Conservation (phyloP, 768 basidiomycete species). For the Chalciporus pseudorubinellus region DNA sequence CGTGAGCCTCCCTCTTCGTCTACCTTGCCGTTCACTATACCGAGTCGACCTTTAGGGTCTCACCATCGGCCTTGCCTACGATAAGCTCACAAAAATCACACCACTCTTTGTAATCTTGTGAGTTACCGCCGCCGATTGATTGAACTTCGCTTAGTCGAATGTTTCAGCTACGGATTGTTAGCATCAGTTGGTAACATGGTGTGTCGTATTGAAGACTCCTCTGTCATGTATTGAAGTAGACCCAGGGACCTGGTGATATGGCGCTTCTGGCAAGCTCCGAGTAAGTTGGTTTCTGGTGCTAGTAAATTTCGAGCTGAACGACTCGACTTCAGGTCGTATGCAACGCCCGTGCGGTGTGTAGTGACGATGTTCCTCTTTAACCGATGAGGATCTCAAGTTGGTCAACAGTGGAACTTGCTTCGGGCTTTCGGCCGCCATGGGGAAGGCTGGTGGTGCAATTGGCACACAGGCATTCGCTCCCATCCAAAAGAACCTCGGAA, state of each 20-base stretch:
- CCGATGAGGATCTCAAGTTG: not conserved
- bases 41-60: constrained; percentile 35
- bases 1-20: constrained; percentile 30
- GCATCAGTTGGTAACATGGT: constrained; percentile 70
- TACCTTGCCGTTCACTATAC: not conserved
- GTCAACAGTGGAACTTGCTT: constrained; percentile 60
- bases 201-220: constrained; percentile 10
- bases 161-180: constrained; percentile 63
- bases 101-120: constrained; percentile 70
- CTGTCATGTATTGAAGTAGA: constrained; percentile 6
- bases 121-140: constrained; percentile 17
- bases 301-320: not conserved
- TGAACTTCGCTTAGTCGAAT: constrained; percentile 1
- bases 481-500: constrained; percentile 64
- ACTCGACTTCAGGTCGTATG: constrained; percentile 46
- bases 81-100: constrained; percentile 58
- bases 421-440: constrained; percentile 64
- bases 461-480: constrained; percentile 72
- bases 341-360: constrained; percentile 57
- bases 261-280: constrained; percentile 64
- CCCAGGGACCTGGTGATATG: constrained; percentile 71
- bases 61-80: constrained; percentile 57
- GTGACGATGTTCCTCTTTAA: not conserved
- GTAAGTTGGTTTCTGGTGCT: constrained; percentile 35
- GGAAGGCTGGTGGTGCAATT: constrained; percentile 70